phyloP scores from a whole-genome alignment of 2,329 filamentous ascomycete genomes.

The Cercospora sp. region DNA sequence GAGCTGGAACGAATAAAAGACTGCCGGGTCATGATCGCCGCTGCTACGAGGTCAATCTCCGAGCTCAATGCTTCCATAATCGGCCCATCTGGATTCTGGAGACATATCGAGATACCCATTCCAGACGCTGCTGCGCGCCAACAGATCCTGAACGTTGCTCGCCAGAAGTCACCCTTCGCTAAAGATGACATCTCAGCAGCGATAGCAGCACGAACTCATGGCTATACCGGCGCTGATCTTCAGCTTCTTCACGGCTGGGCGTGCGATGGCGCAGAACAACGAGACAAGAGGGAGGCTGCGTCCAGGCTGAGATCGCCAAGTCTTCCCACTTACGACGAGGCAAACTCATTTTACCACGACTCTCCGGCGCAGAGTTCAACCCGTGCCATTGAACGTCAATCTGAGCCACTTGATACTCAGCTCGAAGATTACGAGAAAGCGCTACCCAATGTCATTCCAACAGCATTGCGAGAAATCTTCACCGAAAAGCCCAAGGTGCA shows the following conservation, averaged over 20 bases:
- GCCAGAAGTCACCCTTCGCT: constrained; percentile 50
- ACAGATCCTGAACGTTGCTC: constrained; percentile 69
- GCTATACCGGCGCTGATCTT: constrained; percentile 80
- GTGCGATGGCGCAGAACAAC: too few relatives aligned
- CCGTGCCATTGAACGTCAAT: neutral
- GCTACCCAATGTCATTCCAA: constrained; percentile 61
- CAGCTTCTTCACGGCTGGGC: constrained; percentile 60
- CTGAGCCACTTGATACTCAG: neutral
- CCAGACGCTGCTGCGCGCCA: constrained; percentile 70
- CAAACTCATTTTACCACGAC: neutral
- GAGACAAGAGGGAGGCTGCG: constrained; percentile 23
- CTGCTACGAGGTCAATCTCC: constrained; percentile 70
- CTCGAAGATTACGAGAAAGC: constrained; percentile 15
- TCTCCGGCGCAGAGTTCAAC: neutral
- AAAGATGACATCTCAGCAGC: constrained; percentile 56
- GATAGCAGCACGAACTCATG: constrained; percentile 76
- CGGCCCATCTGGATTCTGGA: constrained; percentile 63
- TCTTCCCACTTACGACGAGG: constrained; percentile 22
- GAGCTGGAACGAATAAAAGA: constrained; percentile 59
- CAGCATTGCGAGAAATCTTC: constrained; percentile 85
- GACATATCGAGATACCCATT: constrained; percentile 72
- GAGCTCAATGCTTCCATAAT: constrained; percentile 71
- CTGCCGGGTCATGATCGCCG: constrained; percentile 69
- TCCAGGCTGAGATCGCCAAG: constrained; percentile 16
- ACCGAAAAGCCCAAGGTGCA: constrained; percentile 81